phyloP scores from a whole-genome alignment of 208 protist genomes.

The Acanthamoeba lenticulata region DNA sequence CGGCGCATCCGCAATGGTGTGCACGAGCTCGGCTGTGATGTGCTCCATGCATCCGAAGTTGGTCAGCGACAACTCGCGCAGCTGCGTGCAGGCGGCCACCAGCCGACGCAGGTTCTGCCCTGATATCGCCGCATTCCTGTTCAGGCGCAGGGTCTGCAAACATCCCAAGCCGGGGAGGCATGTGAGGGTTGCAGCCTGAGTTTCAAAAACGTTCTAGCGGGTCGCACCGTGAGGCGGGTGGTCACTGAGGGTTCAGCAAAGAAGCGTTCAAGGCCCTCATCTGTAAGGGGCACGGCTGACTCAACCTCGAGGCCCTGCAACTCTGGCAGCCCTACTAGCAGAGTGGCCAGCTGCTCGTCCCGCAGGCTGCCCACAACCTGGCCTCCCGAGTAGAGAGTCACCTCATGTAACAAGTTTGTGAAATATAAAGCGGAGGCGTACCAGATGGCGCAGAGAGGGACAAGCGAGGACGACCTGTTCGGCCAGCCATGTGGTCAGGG shows the following conservation, averaged over 20 bases:
- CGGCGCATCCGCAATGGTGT: neutral
- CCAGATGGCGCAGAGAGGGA: neutral
- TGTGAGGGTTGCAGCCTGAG: too few relatives aligned
- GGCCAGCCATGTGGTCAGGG: neutral
- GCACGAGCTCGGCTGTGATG: neutral
- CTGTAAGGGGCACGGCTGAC: neutral
- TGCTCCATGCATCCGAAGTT: neutral
- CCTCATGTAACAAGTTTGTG: neutral
- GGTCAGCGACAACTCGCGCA: neutral
- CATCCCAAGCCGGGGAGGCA: neutral
- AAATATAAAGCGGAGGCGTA: neutral
- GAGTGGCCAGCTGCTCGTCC: neutral
- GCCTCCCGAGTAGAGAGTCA: neutral
- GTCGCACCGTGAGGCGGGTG: neutral
- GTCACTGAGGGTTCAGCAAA: neutral
- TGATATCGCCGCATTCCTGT: neutral
- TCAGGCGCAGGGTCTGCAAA: neutral
- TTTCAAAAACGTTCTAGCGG: too few relatives aligned
- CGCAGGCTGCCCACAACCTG: neutral
- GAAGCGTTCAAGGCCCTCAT: neutral
- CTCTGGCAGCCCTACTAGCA: neutral
- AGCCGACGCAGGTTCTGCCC: neutral
- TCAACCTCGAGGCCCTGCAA: neutral
- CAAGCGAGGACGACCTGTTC: neutral
- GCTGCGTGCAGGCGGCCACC: neutral